phyloP scores from a whole-genome alignment of 2,329 filamentous ascomycete species.

The Paracamarosporium sp. region DNA sequence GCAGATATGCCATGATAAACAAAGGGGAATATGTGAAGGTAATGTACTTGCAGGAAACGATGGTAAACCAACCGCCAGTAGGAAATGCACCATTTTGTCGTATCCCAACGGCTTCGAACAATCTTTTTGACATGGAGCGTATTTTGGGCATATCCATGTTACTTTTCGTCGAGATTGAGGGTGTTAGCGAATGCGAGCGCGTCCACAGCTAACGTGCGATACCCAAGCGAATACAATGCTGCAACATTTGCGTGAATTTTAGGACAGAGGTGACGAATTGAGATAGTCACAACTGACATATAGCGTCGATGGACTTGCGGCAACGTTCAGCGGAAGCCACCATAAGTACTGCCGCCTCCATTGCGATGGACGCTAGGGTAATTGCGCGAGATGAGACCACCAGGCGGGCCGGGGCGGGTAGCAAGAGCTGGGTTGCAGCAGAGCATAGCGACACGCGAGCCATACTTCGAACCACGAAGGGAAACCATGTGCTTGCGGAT shows the following conservation, averaged over 20 bases:
- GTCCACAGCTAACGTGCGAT: constrained; percentile 27
- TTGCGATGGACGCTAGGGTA: constrained; percentile 30
- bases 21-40: constrained; percentile 36
- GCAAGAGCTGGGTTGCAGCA: constrained; percentile 93
- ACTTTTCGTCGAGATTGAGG: constrained; percentile 34
- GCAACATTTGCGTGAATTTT: constrained; percentile 19
- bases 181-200: constrained; percentile 35
- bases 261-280: neutral
- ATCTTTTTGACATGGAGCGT: constrained; percentile 39
- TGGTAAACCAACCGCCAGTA: constrained; percentile 30
- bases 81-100: constrained; percentile 31
- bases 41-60: constrained; percentile 33
- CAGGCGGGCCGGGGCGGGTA: constrained; percentile 86
- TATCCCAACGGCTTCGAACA: constrained; percentile 39
- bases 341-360: constrained; percentile 26
- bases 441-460: constrained; percentile 97
- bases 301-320: neutral
- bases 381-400: constrained; percentile 58
- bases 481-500: constrained; percentile 99
- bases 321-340: constrained; percentile 33
- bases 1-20: constrained; percentile 37
- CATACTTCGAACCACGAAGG: constrained; percentile 96
- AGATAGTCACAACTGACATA: neutral
- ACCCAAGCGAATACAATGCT: constrained; percentile 36
- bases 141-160: constrained; percentile 40